Percentiles rank a stretch among this genome's conserved stretches.
phyloP scores from a whole-genome alignment of 352 stramenopile genomes.

The Pilasporangium apinafurcum region DNA sequence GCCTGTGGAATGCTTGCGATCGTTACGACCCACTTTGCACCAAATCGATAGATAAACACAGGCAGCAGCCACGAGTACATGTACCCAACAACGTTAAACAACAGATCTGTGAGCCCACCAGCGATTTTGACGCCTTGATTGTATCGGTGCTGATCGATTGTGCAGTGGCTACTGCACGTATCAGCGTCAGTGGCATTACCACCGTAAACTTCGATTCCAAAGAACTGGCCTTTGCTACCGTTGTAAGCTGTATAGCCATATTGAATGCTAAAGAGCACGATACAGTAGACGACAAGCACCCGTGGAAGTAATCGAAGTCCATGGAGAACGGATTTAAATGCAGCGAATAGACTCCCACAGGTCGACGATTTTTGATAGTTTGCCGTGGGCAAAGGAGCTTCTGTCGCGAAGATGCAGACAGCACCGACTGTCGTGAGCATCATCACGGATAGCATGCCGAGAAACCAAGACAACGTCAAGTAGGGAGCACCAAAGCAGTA shows the following conservation, averaged over 20 bases:
- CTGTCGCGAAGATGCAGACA: constrained; percentile 53
- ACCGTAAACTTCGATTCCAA: constrained; percentile 39
- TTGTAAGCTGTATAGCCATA: constrained; percentile 56
- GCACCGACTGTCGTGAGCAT: constrained; percentile 48
- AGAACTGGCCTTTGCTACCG: constrained; percentile 57
- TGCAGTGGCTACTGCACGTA: constrained; percentile 26
- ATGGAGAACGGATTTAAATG: constrained; percentile 37
- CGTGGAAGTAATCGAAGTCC: constrained; percentile 36
- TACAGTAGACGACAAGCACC: constrained; percentile 33
- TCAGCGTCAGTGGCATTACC: constrained; percentile 30
- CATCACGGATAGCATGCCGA: constrained; percentile 60
- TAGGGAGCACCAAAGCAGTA: constrained; percentile 62
- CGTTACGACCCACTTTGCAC: constrained; percentile 23
- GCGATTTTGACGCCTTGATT: constrained; percentile 32
- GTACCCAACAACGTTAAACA: constrained; percentile 34
- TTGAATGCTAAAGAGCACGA: constrained; percentile 36
- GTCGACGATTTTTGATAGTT: constrained; percentile 4
- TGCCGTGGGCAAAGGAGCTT: constrained; percentile 20
- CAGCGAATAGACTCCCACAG: constrained; percentile 16
- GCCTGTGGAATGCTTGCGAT: constrained; percentile 29
- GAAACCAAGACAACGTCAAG: constrained; percentile 56
- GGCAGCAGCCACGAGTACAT: constrained; percentile 38
- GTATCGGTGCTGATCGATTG: constrained; percentile 27
- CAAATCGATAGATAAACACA: constrained; percentile 22
- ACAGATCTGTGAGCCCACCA: constrained; percentile 30